phyloP scores from a whole-genome alignment of 352 stramenopile species.

The Pythium sp. region DNA sequence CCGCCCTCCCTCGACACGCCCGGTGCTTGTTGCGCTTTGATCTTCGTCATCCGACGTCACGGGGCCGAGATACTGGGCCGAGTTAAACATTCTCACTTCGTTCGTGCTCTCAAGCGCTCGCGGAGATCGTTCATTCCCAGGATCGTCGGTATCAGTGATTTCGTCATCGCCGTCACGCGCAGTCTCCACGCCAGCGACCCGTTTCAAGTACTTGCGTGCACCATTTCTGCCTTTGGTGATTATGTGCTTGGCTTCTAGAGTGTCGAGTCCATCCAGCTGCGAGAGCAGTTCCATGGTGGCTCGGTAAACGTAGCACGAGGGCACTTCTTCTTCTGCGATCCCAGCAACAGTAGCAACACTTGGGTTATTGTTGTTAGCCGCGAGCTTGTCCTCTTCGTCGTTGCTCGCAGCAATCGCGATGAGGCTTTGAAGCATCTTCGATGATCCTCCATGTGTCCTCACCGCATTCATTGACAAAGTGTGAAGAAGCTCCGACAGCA shows the following conservation, averaged over 20 bases:
- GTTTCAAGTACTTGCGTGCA: constrained; percentile 31
- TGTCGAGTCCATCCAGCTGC: constrained; percentile 36
- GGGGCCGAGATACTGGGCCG: not conserved
- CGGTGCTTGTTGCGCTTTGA: not conserved
- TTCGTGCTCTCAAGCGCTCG: constrained; percentile 4
- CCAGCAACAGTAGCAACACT: constrained; percentile 12
- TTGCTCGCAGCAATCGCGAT: not conserved
- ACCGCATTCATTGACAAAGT: constrained; percentile 13
- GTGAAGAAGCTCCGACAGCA: constrained; percentile 21
- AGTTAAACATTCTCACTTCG: constrained; percentile 20
- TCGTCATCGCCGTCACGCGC: not conserved
- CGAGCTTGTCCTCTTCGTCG: not conserved
- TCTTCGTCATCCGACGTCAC: constrained; percentile 7
- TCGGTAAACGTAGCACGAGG: constrained; percentile 47
- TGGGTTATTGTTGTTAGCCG: not conserved
- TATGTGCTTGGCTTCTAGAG: constrained; percentile 50
- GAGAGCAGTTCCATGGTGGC: constrained; percentile 52
- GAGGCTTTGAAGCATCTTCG: not conserved
- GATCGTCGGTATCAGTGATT: not conserved
- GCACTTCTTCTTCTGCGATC: constrained; percentile 41
- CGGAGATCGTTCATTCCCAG: not conserved
- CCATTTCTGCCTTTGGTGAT: constrained; percentile 32
- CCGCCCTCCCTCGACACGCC: too few relatives aligned
- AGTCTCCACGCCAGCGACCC: constrained; percentile 6
- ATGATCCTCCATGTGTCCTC: not conserved